phyloP scores from a whole-genome alignment of 1,139 yeast species.

The Geotrichum cucujoidarum region DNA sequence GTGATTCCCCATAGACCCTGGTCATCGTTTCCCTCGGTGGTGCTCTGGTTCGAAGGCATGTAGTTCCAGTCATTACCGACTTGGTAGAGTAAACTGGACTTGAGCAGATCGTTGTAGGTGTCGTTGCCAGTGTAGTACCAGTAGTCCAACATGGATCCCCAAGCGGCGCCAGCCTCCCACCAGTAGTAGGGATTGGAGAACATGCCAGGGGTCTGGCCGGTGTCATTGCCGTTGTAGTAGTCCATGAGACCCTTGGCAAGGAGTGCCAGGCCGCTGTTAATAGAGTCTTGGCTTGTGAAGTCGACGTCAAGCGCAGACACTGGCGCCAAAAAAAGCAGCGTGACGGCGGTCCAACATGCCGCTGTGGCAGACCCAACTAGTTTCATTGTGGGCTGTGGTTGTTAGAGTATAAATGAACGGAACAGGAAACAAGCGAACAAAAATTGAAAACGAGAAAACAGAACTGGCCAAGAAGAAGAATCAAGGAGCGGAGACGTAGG shows the following conservation, averaged over 20 bases:
- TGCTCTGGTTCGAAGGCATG: constrained; percentile 69
- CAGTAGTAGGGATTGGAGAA: constrained; percentile 78
- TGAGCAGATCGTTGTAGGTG: constrained; percentile 52
- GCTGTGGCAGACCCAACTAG: neutral
- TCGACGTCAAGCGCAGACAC: constrained; percentile 21
- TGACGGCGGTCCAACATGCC: neutral
- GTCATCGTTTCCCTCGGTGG: constrained; percentile 87
- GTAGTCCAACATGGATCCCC: constrained; percentile 72
- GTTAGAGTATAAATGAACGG: no score
- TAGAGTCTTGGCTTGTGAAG: constrained; percentile 25
- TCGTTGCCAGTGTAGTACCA: constrained; percentile 58
- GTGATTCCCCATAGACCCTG: constrained; percentile 90
- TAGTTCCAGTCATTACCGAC: constrained; percentile 62
- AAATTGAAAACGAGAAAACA: neutral
- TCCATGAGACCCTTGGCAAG: constrained; percentile 62
- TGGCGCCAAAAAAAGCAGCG: neutral
- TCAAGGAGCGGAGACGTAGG: neutral
- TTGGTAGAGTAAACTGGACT: constrained; percentile 59
- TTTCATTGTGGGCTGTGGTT: neutral
- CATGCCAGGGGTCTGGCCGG: constrained; percentile 62
- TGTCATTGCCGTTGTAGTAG: constrained; percentile 58
- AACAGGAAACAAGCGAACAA: neutral
- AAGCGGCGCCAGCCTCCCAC: constrained; percentile 94
- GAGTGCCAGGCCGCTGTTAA: constrained; percentile 47
- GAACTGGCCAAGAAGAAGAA: neutral